phyloP scores from a whole-genome alignment of 352 stramenopile genomes.

The Peronosclerospora sorghi region DNA sequence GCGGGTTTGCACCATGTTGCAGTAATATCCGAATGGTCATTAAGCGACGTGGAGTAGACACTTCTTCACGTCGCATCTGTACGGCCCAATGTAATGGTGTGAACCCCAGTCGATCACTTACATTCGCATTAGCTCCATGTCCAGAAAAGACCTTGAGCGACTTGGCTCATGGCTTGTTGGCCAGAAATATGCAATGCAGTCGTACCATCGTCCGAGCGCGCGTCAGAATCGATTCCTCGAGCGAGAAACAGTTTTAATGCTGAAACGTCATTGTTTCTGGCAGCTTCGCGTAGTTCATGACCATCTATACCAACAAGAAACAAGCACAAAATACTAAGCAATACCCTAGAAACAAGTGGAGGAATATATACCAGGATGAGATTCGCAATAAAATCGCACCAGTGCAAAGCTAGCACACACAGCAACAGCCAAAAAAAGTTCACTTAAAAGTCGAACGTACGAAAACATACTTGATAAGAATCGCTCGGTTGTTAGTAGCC shows the following conservation, averaged over 20 bases:
- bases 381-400: constrained; percentile 53
- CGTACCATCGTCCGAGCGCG: constrained; percentile 41
- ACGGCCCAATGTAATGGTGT: constrained; percentile 76
- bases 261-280: constrained; percentile 57
- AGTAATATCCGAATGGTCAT: constrained; percentile 61
- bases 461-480: constrained; percentile 3
- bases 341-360: not conserved
- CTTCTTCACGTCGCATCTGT: constrained; percentile 68
- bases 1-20: constrained; percentile 41
- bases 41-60: constrained; percentile 46
- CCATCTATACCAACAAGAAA: constrained; percentile 31
- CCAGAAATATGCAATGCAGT: constrained; percentile 71
- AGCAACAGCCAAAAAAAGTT: constrained; percentile 33
- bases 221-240: constrained; percentile 43
- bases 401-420: constrained; percentile 51
- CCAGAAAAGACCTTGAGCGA: constrained; percentile 50
- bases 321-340: not conserved
- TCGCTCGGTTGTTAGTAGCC: not conserved
- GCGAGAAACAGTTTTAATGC: constrained; percentile 47
- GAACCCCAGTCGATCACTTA: constrained; percentile 50
- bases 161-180: constrained; percentile 55
- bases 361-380: constrained; percentile 40
- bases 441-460: constrained; percentile 29
- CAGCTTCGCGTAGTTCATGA: constrained; percentile 63
- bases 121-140: constrained; percentile 50